Evolutionary conservation across 2,329 filamentous ascomycete species (phyloP), one percentile per base, ranked within the genome.

Genomic region (Leptographium wingfieldii): DNA sequence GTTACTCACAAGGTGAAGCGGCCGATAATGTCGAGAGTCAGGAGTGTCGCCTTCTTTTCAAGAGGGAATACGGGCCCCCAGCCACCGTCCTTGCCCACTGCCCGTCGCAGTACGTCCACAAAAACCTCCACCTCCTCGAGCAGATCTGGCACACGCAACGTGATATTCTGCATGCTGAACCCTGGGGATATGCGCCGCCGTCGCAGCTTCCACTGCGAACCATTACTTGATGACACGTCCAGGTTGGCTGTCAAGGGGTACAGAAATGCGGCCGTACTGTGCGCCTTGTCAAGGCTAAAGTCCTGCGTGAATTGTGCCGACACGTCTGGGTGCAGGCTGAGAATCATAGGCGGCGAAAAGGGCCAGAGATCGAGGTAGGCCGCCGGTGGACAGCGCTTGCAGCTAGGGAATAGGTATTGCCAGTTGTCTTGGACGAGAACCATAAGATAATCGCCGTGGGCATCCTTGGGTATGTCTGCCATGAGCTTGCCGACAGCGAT

Each of bases 161-260:
- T 65, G 38, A 74, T 60, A 60, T 73, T 70, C 55, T 65, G 67
- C 6, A 66, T 63, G 1, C 70, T 69, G 64, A 75, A 75, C 5
- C 71, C 72, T 4, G 69, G 70, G 59, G 71, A 72, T 63, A 74
- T 72, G 33, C 70, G 63, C 27, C 62, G 64, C 40, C 71, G 67
- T 61, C 67, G 66, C 56, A 57, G 62, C 62, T 71, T 73, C 74
- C 74, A 76, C 51, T 69, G 67, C 14, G 67, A 65, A 2, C 74
- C 74, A 52, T 73, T 70, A 22, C 69, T 63, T 46, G 68, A 67
- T 22, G 74, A 65, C 1, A 74, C 61, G 52, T 72, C 69, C 5
- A 69, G 62, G 25, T 70, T 70, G 22, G 66, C 67, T 0, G 70
- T 67, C 53, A 72, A 66, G 16, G 67, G 63, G 55, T 33, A 25